These are phyloP conservation scores for Boletus rubescentipes DNA, from an alignment of 768 basidiomycete genomes.

Conservation along the genomic window DNA sequence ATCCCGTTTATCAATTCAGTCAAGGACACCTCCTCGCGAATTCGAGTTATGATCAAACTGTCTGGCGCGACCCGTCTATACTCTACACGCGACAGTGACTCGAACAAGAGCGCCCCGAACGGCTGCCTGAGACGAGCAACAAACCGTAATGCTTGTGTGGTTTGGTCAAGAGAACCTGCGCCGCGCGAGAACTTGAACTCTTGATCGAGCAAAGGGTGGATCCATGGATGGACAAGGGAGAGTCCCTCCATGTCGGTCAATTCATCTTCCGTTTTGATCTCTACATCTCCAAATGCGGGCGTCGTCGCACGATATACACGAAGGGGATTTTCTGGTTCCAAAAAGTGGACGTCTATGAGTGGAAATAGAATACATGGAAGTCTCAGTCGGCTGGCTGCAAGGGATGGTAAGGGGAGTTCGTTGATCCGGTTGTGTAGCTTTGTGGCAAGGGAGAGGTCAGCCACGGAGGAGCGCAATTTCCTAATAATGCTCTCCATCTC, in stretches of 20 bases:
- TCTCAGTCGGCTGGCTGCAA: not conserved
- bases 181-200: too few relatives aligned
- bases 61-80: too few relatives aligned
- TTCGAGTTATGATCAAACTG: too few relatives aligned
- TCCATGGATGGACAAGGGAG: conserved; percentile 12
- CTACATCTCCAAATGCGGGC: not conserved
- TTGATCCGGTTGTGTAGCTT: not conserved
- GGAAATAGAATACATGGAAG: conserved; percentile 6
- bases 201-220: too few relatives aligned
- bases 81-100: too few relatives aligned
- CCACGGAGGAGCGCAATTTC: not conserved
- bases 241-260: not conserved
- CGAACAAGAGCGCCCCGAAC: too few relatives aligned
- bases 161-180: too few relatives aligned
- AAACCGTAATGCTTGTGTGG: too few relatives aligned
- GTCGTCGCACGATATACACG: not conserved
- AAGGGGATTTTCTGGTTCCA: not conserved
- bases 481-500: not conserved
- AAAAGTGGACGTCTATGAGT: not conserved
- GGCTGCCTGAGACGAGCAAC: too few relatives aligned
- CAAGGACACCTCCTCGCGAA: too few relatives aligned
- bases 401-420: not conserved
- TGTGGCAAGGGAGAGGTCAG: not conserved
- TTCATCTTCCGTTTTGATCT: conserved; percentile 1
- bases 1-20: not conserved